These are phyloP conservation scores for Aspergillus novoparasiticus DNA, from an alignment of 2,329 filamentous ascomycete species.

Conservation along the genomic window DNA sequence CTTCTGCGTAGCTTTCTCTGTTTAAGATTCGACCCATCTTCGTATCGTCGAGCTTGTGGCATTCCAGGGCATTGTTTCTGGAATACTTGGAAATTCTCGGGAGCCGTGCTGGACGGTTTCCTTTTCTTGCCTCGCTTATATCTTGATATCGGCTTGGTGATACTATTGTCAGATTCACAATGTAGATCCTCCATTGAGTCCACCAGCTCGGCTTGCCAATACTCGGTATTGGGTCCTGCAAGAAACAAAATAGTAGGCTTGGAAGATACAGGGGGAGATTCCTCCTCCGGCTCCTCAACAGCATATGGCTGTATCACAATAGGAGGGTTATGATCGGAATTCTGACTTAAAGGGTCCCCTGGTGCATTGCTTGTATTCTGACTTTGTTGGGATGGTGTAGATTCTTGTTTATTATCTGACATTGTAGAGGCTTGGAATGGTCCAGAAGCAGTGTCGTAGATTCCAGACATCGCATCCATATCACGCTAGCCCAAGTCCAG, in stretches of 20 bases:
- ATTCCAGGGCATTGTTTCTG: slow-evolving; percentile 1
- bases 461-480: slow-evolving; percentile 4
- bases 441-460: neutral
- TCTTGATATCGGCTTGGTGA: slow-evolving; percentile 3
- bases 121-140: slow-evolving; percentile 38
- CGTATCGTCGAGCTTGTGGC: slow-evolving; percentile 14
- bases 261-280: slow-evolving; percentile 13
- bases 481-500: neutral
- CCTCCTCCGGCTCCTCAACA: slow-evolving; percentile 40
- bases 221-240: neutral
- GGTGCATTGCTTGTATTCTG: neutral
- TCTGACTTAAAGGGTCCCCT: slow-evolving; percentile 6
- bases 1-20: slow-evolving; percentile 32
- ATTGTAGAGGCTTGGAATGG: neutral
- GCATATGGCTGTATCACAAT: slow-evolving; percentile 43
- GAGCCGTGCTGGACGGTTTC: slow-evolving; percentile 30
- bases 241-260: neutral
- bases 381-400: neutral
- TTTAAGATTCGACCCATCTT: slow-evolving; percentile 15
- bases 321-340: slow-evolving; percentile 6
- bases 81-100: slow-evolving; percentile 10
- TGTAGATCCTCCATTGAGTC: slow-evolving; percentile 36
- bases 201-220: slow-evolving; percentile 35
- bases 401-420: neutral
- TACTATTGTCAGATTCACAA: slow-evolving; percentile 30